phyloP scores from a whole-genome alignment of 768 basidiomycete species.

The Amanita fuliginea region DNA sequence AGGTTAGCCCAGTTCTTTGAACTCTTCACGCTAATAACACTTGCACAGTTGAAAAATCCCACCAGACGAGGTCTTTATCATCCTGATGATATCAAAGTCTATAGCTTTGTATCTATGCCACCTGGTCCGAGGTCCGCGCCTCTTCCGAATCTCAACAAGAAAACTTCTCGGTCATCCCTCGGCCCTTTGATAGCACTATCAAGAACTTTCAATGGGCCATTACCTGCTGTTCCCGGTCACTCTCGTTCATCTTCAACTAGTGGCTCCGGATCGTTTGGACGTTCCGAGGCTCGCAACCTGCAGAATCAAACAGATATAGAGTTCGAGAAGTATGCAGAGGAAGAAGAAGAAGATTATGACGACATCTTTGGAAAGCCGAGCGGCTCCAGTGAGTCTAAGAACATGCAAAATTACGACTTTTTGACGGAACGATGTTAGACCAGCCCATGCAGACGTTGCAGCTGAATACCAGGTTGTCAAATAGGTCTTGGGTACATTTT shows the following conservation, averaged over 20 bases:
- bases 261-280: conserved; percentile 50
- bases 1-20: conserved; percentile 29
- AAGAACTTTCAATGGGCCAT: conserved; percentile 18
- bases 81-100: conserved; percentile 79
- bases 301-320: conserved; percentile 38
- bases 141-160: conserved; percentile 42
- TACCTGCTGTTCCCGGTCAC: conserved; percentile 25
- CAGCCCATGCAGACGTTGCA: conserved; percentile 67
- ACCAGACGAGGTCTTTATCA: conserved; percentile 71
- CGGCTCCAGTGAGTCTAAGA: conserved; percentile 41
- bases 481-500: conserved; percentile 72
- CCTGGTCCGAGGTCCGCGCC: conserved; percentile 63
- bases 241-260: conserved; percentile 50
- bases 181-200: conserved; percentile 27
- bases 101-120: conserved; percentile 39
- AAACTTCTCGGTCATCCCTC: conserved; percentile 41
- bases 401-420: background rate
- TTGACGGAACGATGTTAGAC: conserved; percentile 31
- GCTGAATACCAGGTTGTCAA: conserved; percentile 78
- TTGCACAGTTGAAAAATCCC: conserved; percentile 53
- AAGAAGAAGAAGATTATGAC: conserved; percentile 86
- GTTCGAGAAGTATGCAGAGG: conserved; percentile 81
- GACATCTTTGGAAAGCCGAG: conserved; percentile 84
- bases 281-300: conserved; percentile 46
- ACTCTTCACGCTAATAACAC: background rate